Evolutionary conservation across 2,329 filamentous ascomycete species (phyloP), one percentile per base, ranked within the genome.

Genomic region (Stemphylium lycopersici): DNA sequence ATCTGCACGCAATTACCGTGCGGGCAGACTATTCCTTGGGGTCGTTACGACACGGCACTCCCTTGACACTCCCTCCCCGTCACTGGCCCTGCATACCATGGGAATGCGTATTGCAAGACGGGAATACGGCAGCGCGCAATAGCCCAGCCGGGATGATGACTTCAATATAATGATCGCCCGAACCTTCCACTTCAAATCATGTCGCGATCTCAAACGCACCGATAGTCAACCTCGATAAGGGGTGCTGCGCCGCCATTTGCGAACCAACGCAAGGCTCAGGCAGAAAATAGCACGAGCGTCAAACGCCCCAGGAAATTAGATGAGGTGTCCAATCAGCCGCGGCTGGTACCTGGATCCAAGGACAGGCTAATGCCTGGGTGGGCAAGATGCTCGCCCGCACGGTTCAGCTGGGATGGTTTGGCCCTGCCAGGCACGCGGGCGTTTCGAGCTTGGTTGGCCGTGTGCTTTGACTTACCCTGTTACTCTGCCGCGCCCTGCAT

Each of bases 311-410:
- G 65, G 62, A 68, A 62, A 67, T 67, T 69, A 55, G 47, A 67
- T 68, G 62, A 55, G 36, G 42, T 53, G 48, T 48, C 68, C 67
- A 72, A 70, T 71, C 52, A 65, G 20, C 31, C 18, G n/a, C 3
- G 5, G n/a, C 18, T 11, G 10, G 70, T 71, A 61, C 70, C 70
- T 73, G 69, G 51, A 22, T 36, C 55, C 61, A 55, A 55, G 56
- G 52, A 34, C 48, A 49, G 36, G 43, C 67, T 65, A 68, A 50
- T 52, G 41, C 54, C 33, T 22, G 56, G 55, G 49, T 47, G 56
- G 65, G 61, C 56, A 62, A 60, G 63, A 66, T 63, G 56, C 39
- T 63, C 59, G 44, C 34, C n/a, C 24, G 61, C 67, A 69, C 63
- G 58, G 65, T 11, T 49, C 56, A 40, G 33, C 16, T 15, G 7